Evolutionary conservation across 768 basidiomycete genomes (phyloP), one percentile per base, ranked within the genome.

Genomic region (Psilocybe subaeruginosa): DNA sequence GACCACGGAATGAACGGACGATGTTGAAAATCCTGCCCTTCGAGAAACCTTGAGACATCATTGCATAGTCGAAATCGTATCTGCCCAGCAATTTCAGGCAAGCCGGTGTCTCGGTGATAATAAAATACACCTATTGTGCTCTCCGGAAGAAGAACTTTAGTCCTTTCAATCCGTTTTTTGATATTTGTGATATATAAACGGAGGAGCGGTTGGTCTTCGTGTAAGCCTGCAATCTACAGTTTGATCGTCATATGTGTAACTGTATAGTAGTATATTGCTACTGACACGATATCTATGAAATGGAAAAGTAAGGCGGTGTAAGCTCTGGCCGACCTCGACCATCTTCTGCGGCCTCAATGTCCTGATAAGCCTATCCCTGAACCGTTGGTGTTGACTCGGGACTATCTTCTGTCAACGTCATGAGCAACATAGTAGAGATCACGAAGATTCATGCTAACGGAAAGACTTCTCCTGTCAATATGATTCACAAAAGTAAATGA

Each of bases 51-150:
- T 11, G 14, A 27, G 33, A 57, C 29, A 16, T 23, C 35, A 30
- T 57, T 8, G 33, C 56, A 57, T 23, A 49, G n/a, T 16, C 56
- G 56, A 23, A 49, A 57, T 35, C 56, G 56, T n/a, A 57, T n/a
- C 14, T 35, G n/a, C 7, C 56, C 56, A 23, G 56, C n/a, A 2
- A 49, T n/a, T 9, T 48, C 31, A 27, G 56, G 35, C 12, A 48
- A 27, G 6, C n/a, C 0, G 11, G 47, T 31, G n/a, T 49, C 56
- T 35, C 35, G 8, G 47, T 37, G 35, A 37, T 37, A 48, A 14
- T 57, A 49, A 23, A 57, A 57, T 6, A 49, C 33, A 37, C 56
- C 47, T 30, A 6, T 35, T 11, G 46, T 27, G 3, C 19, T 55
- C 16, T 55, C 29, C 8, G 14, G 16, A 8, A 30, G 46, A 57